Conservation (phyloP, 768 basidiomycete genomes). For the Galerina marginata region DNA sequence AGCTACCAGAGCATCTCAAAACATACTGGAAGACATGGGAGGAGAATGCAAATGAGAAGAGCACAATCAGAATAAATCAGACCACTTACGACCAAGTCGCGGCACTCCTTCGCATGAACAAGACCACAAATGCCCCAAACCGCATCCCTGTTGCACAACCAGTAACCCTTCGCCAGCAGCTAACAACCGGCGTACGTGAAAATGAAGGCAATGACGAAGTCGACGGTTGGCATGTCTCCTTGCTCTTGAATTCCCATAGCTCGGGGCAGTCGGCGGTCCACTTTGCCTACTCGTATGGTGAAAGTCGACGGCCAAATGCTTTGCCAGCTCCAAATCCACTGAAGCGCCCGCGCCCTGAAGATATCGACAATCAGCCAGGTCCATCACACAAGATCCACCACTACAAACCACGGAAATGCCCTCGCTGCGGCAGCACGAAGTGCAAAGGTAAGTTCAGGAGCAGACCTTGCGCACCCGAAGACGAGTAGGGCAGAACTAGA, state of each 20-base stretch:
- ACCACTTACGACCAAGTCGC: not conserved
- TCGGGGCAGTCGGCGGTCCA: not conserved
- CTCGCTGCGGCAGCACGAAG: not conserved
- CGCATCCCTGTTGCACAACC: not conserved
- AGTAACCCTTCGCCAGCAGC: not conserved
- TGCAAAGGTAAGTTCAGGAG: not conserved
- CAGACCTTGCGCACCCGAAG: not conserved
- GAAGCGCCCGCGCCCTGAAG: not conserved
- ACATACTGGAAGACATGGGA: not conserved
- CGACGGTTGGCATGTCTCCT: not conserved
- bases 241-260: not conserved
- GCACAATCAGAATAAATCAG: not conserved
- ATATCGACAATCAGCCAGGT: not conserved
- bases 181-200: not conserved
- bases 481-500: too few species aligned
- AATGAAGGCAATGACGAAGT: not conserved
- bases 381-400: not conserved
- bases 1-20: not conserved
- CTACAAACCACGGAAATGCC: not conserved
- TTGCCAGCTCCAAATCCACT: too few species aligned
- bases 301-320: not conserved
- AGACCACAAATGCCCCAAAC: not conserved
- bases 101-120: not conserved
- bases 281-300: not conserved
- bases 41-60: not conserved